Evolutionary conservation across 257 asterid genomes (phyloP).

Genomic region (Fraxinus excelsior): DNA sequence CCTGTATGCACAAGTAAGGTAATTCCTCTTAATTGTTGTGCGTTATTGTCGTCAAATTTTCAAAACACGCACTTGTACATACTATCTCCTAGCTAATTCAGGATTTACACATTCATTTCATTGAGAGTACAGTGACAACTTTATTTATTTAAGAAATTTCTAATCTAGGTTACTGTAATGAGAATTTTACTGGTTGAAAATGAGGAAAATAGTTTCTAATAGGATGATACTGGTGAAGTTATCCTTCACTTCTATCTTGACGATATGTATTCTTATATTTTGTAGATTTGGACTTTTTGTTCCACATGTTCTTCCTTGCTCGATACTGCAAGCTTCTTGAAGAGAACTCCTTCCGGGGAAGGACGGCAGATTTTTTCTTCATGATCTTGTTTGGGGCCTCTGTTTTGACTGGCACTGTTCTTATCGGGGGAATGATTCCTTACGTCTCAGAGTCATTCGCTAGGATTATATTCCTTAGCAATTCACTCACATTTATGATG

Average conservation of each 20-base stretch:
- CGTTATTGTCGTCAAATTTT: too few species aligned
- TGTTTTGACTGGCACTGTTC: slow-evolving; percentile 88
- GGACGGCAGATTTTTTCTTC: slow-evolving; percentile 96
- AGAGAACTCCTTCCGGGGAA: slow-evolving; percentile 94
- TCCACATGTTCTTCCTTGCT: slow-evolving; percentile 99
- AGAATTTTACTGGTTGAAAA: not conserved
- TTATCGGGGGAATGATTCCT: slow-evolving; percentile 96
- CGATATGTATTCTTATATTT: slow-evolving; percentile 20
- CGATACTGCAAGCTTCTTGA: slow-evolving; percentile 99
- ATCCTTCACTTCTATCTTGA: slow-evolving; percentile 11
- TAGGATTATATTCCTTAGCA: slow-evolving; percentile 94
- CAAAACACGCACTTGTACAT: too few species aligned
- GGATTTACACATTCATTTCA: too few species aligned
- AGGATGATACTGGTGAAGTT: not conserved
- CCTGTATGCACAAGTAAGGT: too few species aligned
- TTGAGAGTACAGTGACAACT: not conserved
- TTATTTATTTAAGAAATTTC: too few species aligned
- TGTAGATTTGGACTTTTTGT: slow-evolving; percentile 94
- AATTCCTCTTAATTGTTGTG: too few species aligned
- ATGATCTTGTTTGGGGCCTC: slow-evolving; percentile 95
- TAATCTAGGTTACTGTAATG: not conserved
- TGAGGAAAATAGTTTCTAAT: not conserved
- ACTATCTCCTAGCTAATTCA: too few species aligned
- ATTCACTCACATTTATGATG: slow-evolving; percentile 99
- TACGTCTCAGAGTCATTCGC: slow-evolving; percentile 93